These are phyloP conservation scores for Schizophyllum amplum DNA, from an alignment of 1,284 basidiomycete species.

Conservation along the genomic window DNA sequence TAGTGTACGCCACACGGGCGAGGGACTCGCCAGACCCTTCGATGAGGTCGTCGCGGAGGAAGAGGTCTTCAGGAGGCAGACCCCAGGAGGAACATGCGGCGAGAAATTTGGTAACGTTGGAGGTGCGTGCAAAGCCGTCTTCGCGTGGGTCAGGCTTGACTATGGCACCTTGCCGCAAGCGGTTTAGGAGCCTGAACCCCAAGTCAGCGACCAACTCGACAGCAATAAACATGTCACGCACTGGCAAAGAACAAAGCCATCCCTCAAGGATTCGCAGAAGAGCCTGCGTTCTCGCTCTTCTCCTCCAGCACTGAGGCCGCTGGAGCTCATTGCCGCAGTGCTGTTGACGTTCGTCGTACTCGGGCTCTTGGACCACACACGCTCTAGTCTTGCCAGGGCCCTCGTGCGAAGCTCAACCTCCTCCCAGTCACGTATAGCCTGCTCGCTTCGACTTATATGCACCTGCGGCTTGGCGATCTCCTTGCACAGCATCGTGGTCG, in stretches of 20 bases:
- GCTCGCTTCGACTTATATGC: slow-evolving; percentile 36
- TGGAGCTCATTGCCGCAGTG: slow-evolving; percentile 24
- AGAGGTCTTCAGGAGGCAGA: slow-evolving; percentile 53
- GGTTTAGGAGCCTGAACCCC: slow-evolving; percentile 58
- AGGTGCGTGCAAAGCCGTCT: slow-evolving; percentile 53
- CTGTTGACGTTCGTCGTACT: slow-evolving; percentile 36
- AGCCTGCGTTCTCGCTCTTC: slow-evolving; percentile 67
- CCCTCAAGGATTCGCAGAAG: slow-evolving; percentile 68
- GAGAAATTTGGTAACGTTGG: slow-evolving; percentile 68
- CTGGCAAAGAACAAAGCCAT: slow-evolving; percentile 86
- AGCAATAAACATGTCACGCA: slow-evolving; percentile 32
- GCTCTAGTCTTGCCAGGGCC: slow-evolving; percentile 55
- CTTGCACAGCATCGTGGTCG: slow-evolving; percentile 50
- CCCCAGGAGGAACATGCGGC: slow-evolving; percentile 62
- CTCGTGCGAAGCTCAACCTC: slow-evolving; percentile 62
- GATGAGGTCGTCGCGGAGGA: slow-evolving; percentile 61
- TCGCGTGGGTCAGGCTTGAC: slow-evolving; percentile 60
- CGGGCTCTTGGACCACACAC: slow-evolving; percentile 54
- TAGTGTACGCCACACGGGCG: slow-evolving; percentile 57
- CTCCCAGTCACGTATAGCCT: slow-evolving; percentile 48
- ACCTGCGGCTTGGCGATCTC: slow-evolving; percentile 50
- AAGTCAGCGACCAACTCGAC: slow-evolving; percentile 16
- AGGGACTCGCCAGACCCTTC: slow-evolving; percentile 51
- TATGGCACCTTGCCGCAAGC: slow-evolving; percentile 41
- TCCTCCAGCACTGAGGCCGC: slow-evolving; percentile 39